Evolutionary conservation across 148 eudicot species (phyloP).

Genomic region (Dysphania ambrosioides): DNA sequence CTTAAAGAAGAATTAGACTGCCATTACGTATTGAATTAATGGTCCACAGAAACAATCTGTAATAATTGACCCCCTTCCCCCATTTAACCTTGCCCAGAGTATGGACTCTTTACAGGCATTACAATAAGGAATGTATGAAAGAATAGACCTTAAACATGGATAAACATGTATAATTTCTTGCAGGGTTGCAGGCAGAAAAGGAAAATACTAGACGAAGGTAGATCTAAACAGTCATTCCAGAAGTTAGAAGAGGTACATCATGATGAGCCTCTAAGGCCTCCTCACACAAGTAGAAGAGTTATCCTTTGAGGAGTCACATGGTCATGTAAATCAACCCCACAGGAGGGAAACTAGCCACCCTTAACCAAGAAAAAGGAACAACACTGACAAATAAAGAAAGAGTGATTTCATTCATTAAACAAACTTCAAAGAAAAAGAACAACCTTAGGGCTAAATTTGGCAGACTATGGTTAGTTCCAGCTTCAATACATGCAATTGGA

Average conservation of each 20-base stretch:
- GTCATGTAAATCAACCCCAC: neutral
- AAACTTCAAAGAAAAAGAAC: constrained; percentile 21
- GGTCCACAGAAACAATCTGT: neutral
- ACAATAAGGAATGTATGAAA: too few relatives aligned
- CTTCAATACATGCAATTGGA: constrained; percentile 86
- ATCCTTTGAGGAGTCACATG: neutral
- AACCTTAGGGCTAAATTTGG: constrained; percentile 93
- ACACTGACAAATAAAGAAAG: neutral
- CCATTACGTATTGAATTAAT: too few relatives aligned
- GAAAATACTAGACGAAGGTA: neutral
- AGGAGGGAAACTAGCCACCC: neutral
- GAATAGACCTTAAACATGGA: too few relatives aligned
- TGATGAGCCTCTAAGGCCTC: neutral
- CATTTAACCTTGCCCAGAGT: neutral
- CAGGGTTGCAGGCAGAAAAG: neutral
- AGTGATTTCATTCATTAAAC: neutral
- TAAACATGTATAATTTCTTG: too few relatives aligned
- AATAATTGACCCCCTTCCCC: too few relatives aligned
- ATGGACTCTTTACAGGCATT: neutral
- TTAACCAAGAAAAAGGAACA: neutral
- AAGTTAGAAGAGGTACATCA: neutral
- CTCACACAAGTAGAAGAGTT: neutral
- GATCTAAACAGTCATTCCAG: neutral
- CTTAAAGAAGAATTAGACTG: too few relatives aligned
- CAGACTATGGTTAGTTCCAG: constrained; percentile 72